phyloP scores from a whole-genome alignment of 306 rosid species.

The Inga laurina region DNA sequence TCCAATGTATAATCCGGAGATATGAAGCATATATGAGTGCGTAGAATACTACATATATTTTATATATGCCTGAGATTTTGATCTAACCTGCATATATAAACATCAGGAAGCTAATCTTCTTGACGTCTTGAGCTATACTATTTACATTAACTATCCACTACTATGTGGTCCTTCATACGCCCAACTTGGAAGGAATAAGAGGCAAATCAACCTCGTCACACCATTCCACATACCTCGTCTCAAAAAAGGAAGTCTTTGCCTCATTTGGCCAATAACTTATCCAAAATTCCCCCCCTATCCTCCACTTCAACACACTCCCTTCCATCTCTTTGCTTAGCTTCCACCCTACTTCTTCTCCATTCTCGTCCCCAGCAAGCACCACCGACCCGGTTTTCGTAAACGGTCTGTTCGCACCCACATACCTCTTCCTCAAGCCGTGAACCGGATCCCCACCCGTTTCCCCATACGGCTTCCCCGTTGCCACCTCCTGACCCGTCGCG shows the following conservation, averaged over 20 bases:
- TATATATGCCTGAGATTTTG: not conserved
- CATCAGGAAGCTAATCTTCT: not conserved
- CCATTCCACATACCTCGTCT: constrained; percentile 85
- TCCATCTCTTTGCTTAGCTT: constrained; percentile 78
- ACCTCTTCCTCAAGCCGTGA: constrained; percentile 44
- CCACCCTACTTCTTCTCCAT: constrained; percentile 79
- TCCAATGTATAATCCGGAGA: not conserved
- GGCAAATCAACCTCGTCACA: constrained; percentile 99
- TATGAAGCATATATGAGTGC: not conserved
- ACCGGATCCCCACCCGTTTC: constrained; percentile 11
- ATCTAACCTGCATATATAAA: not conserved
- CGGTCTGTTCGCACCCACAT: constrained; percentile 47
- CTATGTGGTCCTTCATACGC: not conserved
- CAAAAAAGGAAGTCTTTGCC: constrained; percentile 47
- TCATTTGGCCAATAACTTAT: constrained; percentile 64
- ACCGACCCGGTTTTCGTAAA: constrained; percentile 72
- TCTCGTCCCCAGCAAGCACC: constrained; percentile 73
- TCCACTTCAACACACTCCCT: constrained; percentile 94
- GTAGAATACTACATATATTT: not conserved
- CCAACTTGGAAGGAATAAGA: constrained; percentile 52
- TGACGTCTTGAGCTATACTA: not conserved
- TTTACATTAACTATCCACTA: not conserved
- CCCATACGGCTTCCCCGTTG: constrained; percentile 32
- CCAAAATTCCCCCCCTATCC: constrained; percentile 87
- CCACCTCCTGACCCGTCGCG: constrained; percentile 64